These are phyloP conservation scores for Marsdenia floribunda DNA, from an alignment of 257 asterid genomes.

Conservation along the genomic window DNA sequence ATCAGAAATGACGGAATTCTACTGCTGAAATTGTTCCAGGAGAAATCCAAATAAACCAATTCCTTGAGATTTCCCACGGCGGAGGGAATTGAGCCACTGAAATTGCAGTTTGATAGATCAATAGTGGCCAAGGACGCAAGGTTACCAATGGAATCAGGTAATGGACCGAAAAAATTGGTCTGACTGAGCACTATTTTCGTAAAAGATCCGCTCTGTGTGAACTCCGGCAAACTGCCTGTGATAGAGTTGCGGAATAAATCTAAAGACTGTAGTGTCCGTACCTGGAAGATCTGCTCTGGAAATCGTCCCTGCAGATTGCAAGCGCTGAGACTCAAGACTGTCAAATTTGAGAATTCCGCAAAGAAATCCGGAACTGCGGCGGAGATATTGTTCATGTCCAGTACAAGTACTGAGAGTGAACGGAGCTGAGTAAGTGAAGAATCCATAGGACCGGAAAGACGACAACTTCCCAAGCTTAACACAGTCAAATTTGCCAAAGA, in stretches of 20 bases:
- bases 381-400: constrained; percentile 8
- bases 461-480: background rate
- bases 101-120: constrained; percentile 12
- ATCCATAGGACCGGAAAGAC: constrained; percentile 19
- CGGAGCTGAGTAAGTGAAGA: constrained; percentile 9
- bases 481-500: constrained; percentile 16
- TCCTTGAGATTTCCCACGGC: constrained; percentile 7
- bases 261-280: constrained; percentile 21
- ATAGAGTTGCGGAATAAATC: constrained; percentile 15
- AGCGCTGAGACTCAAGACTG: background rate
- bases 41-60: constrained; percentile 17
- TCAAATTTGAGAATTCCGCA: constrained; percentile 15
- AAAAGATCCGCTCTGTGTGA: constrained; percentile 11
- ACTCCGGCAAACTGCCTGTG: constrained; percentile 14
- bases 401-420: constrained; percentile 12
- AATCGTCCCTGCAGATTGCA: constrained; percentile 20
- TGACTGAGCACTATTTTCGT: background rate
- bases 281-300: constrained; percentile 25
- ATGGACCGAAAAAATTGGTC: constrained; percentile 20
- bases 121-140: constrained; percentile 7
- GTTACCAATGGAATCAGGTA: constrained; percentile 20
- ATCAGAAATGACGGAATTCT: constrained; percentile 11
- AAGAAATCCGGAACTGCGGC: constrained; percentile 7
- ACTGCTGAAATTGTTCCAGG: constrained; percentile 13
- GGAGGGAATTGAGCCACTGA: constrained; percentile 19